These are phyloP conservation scores for Chrysochromulina parva DNA, from an alignment of 78 protist genomes.

Conservation along the genomic window DNA sequence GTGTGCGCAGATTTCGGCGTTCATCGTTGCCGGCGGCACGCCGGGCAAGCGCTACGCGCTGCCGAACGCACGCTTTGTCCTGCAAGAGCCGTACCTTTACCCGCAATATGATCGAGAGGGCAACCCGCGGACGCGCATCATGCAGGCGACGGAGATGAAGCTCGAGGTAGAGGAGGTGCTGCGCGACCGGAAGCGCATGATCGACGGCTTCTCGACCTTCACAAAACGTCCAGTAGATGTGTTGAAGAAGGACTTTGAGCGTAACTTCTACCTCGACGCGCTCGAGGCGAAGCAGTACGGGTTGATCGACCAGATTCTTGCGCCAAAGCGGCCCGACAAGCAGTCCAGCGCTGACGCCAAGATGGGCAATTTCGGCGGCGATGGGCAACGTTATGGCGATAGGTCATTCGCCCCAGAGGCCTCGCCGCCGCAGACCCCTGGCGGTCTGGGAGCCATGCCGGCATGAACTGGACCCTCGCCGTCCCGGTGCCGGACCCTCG, in stretches of 20 bases:
- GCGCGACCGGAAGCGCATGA: neutral
- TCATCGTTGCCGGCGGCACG: neutral
- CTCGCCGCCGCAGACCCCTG: too few species aligned
- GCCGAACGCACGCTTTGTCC: neutral
- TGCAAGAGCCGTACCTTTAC: neutral
- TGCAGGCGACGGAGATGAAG: neutral
- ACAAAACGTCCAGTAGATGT: neutral
- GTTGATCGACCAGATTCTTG: neutral
- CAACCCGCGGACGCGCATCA: neutral
- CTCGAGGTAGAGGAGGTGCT: conserved; percentile 1
- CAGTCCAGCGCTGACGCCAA: too few species aligned
- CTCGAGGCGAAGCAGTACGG: neutral
- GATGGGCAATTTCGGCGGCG: too few species aligned
- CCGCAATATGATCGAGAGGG: neutral
- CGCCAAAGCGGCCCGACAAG: neutral
- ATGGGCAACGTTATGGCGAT: too few species aligned
- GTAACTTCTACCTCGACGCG: neutral
- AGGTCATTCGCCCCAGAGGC: too few species aligned
- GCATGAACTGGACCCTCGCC: too few species aligned
- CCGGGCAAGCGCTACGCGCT: conserved; percentile 1
- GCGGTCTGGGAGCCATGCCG: too few species aligned
- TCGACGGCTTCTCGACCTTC: neutral
- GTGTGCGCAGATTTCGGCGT: neutral
- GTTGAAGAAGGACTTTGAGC: neutral
- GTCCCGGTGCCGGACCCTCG: too few species aligned